Base-by-base conservation (phyloP, 2,329 filamentous ascomycete species). In the Beauveria medogensis region DNA sequence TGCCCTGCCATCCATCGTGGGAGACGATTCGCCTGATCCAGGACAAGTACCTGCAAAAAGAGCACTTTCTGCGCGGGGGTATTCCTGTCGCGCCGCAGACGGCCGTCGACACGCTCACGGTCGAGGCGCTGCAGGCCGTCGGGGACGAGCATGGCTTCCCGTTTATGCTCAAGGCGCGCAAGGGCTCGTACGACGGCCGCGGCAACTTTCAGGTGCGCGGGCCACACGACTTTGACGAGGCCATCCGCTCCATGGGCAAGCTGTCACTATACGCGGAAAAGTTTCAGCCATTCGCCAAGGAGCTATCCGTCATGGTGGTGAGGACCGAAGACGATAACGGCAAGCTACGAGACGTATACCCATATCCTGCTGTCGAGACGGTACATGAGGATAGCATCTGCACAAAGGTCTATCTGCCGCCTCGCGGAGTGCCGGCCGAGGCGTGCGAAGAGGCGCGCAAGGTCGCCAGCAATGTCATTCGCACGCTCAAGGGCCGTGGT, bases 351-450 rank as follows among this genome's bases (percentile, higher is more conserved):
- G 72, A 72, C 16, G 72, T 82, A 14, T 77, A 92, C 37, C 85
- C 92, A 5, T 97, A 94, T 71, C 92, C 94, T 0, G 89, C 88
- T 0, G 92, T 97, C 2, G 94, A 99, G 78, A 97, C 93, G 1
- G 83, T 97, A 34, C 94, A 99, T 68, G 91, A 97, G 74, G 90
- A 97, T 73, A 94, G 87, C 70, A 92, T 99, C 67, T 97, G 94
- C 82, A 94, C 95, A 67, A 87, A 92, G 65, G 91, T 93, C 2
- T 97, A 92, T 71, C 87, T 88, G 57, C 94, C 94, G 2, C 90
- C 93, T 1, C 83, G 92, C 43, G 80, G 83, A 7, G 86, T 95
- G 3, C 78, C 85, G 1, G 75, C 79, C 1, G 74, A 78, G 1
- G 79, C 89, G 44, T 82, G 83, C 63, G 74, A 84, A 65, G 77